These are phyloP conservation scores for Saturnispora serradocipensis DNA, from an alignment of 805 yeast genomes.

Conservation along the genomic window DNA sequence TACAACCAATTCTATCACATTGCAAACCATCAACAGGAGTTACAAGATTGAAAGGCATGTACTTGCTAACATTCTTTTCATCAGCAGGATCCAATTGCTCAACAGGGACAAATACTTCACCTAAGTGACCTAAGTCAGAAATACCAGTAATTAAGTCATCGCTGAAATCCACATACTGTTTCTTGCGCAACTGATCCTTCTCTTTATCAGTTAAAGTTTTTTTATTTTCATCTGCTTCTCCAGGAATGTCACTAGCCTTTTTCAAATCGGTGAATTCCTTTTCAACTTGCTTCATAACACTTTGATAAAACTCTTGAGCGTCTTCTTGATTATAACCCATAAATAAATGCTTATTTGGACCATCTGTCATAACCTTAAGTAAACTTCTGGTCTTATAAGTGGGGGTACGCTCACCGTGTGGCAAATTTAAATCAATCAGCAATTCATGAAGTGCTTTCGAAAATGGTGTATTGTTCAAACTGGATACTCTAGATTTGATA, in stretches of 20 bases:
- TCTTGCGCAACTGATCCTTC: conserved; percentile 20
- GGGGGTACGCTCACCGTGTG: conserved; percentile 46
- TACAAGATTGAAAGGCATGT: conserved; percentile 46
- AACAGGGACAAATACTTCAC: conserved; percentile 63
- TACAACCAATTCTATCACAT: conserved; percentile 85
- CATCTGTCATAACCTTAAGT: conserved; percentile 62
- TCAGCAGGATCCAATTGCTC: conserved; percentile 68
- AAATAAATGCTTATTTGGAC: conserved; percentile 69
- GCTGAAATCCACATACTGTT: conserved; percentile 19
- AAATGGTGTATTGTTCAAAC: conserved; percentile 27
- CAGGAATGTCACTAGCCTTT: conserved; percentile 9
- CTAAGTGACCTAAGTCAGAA: conserved; percentile 46
- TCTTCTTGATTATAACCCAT: conserved; percentile 90
- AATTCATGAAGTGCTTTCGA: conserved; percentile 45
- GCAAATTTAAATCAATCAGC: conserved; percentile 45
- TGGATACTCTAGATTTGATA: conserved; percentile 13
- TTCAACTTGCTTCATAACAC: conserved; percentile 59
- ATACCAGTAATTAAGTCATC: conserved; percentile 29
- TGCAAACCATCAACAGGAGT: conserved; percentile 91
- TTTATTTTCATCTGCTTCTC: conserved; percentile 11
- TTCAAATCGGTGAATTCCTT: conserved; percentile 33
- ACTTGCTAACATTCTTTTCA: conserved; percentile 33
- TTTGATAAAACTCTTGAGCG: conserved; percentile 92
- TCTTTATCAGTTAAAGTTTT: conserved; percentile 19
- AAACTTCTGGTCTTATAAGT: conserved; percentile 54